phyloP scores from a whole-genome alignment of 139 green algal genomes.

The Chlorella sp. region DNA sequence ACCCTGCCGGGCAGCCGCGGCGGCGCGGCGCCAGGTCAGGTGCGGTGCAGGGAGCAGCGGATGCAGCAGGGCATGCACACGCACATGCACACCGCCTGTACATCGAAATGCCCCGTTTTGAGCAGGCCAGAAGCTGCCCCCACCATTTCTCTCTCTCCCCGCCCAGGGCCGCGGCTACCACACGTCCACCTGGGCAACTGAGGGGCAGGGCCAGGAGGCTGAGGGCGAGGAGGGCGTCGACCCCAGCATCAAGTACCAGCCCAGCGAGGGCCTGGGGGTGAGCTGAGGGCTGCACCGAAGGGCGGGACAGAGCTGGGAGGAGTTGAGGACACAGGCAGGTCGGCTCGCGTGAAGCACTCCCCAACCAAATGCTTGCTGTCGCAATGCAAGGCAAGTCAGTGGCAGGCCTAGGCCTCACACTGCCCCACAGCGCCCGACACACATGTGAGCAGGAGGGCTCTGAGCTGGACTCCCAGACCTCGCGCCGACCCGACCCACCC shows the following conservation, averaged over 20 bases:
- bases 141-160: no score
- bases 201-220: not conserved
- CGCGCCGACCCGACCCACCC: slow-evolving; percentile 1
- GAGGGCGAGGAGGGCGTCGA: not conserved
- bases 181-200: not conserved
- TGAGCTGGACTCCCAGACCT: not conserved
- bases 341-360: no score
- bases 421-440: no score
- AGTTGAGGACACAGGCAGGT: no score
- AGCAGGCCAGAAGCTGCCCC: no score
- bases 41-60: not conserved
- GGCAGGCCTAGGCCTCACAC: not conserved
- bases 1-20: not conserved
- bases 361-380: no score
- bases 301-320: no score
- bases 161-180: not conserved
- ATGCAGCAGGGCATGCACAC: no score
- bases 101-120: no score
- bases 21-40: not conserved
- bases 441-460: not conserved
- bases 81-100: no score
- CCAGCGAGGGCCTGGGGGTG: not conserved
- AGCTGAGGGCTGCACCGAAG: not conserved
- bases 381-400: no score
- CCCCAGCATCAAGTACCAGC: not conserved